Base-by-base conservation (phyloP, 2,329 filamentous ascomycete species). In the Byssothecium circinans region DNA sequence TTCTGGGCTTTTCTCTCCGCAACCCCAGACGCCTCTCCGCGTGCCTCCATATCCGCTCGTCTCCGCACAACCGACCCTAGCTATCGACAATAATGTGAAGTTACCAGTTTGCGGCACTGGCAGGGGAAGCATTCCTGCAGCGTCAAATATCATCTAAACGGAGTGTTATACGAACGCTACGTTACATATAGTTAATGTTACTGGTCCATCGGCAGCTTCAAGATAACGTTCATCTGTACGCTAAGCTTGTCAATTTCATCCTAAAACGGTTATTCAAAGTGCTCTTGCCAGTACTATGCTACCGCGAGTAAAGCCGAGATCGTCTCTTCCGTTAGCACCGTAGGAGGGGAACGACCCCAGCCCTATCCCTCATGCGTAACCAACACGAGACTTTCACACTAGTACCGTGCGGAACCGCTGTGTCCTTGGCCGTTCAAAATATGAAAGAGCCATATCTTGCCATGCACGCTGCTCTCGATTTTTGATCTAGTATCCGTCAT, bases 21-120 rank as follows among this genome's bases (percentile, higher is more conserved):
- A 57, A 53, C 42, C 58, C 55, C 54, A 47, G 52, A 44, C 43
- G 40, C 56, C 53, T 55, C 29, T 37, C 44, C 49, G 43, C 29
- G 45, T 45, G 43, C 45, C 45, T 45, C 53, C 50, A 52, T 51
- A 57, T 62, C 60, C 60, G 62, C 58, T 53, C 48, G 43, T 50
- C 51, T 65, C 62, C 59, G 61, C 55, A 61, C 29, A 48, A 44
- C 56, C 61, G 58, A 52, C 29, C 44, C 30, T 56, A 48, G 46
- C 25, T 15, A 12, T 36, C 30, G 18, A 39, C 34, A 40, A 43
- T 37, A 19, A 30, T 10, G 14, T 10, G n/a, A n/a, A n/a, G n/a
- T n/a, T n/a, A n/a, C n/a, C n/a, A n/a, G n/a, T n/a, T n/a, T n/a
- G n/a, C n/a, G n/a, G n/a, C n/a, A n/a, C n/a, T n/a, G n/a, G n/a